phyloP scores from a whole-genome alignment of 129 eudicot species.

The Tanacetum coccineum region DNA sequence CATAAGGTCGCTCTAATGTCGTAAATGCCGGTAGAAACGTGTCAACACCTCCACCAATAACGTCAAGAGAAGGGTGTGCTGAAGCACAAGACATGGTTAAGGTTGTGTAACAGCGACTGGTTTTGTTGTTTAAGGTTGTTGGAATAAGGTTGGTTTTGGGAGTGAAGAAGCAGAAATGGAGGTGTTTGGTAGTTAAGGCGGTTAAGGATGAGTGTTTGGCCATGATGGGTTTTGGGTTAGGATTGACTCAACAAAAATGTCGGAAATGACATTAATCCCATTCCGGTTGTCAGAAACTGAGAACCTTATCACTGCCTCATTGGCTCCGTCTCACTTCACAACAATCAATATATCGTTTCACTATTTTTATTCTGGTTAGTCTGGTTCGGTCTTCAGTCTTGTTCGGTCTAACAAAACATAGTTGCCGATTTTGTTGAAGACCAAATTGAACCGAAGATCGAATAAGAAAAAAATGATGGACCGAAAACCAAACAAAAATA shows the following conservation, averaged over 20 bases:
- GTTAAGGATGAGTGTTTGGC: conserved; percentile 41
- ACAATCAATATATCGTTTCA: too few species aligned
- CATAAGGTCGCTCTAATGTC: conserved; percentile 57
- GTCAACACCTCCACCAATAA: conserved; percentile 62
- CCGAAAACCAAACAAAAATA: too few species aligned
- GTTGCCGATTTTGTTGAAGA: too few species aligned
- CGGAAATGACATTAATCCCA: conserved; percentile 5
- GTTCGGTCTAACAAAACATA: too few species aligned
- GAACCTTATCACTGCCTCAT: background rate
- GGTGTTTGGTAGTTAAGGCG: conserved; percentile 21
- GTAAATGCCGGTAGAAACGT: conserved; percentile 50
- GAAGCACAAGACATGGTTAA: conserved; percentile 33
- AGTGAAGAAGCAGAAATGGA: background rate
- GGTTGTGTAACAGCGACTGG: too few species aligned
- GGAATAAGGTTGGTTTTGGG: background rate
- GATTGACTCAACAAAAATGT: background rate
- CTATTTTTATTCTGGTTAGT: too few species aligned
- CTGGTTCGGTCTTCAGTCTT: too few species aligned
- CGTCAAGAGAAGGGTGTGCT: conserved; percentile 58
- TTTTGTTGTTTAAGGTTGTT: background rate
- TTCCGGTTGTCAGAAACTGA: background rate
- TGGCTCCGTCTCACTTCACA: too few species aligned
- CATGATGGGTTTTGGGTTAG: conserved; percentile 33
- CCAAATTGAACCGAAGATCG: too few species aligned
- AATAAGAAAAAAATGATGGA: too few species aligned